phyloP scores from a whole-genome alignment of 129 eudicot species.

The Gnaphalium uliginosum region DNA sequence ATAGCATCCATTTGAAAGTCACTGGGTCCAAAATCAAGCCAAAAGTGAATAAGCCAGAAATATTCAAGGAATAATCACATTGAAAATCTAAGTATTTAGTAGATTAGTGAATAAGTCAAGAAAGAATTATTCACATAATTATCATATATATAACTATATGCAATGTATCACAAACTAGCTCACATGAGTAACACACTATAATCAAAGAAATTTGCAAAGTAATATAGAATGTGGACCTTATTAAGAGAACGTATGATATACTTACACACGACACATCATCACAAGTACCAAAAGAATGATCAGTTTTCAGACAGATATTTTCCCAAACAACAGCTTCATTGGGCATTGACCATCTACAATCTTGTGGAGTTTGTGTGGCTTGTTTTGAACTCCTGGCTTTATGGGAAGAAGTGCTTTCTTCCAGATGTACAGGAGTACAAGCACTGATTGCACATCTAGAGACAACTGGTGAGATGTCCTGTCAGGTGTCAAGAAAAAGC shows the following conservation, averaged over 20 bases:
- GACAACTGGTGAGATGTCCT: slow-evolving; percentile 61
- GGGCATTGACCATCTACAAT: slow-evolving; percentile 36
- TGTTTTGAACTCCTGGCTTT: slow-evolving; percentile 44
- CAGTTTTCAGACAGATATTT: slow-evolving; percentile 39
- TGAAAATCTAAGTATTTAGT: neutral
- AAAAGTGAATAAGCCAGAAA: slow-evolving; percentile 1
- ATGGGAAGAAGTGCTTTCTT: slow-evolving; percentile 59
- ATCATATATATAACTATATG: neutral
- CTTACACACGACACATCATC: slow-evolving; percentile 60
- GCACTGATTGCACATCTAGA: slow-evolving; percentile 44
- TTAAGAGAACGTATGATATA: slow-evolving; percentile 21
- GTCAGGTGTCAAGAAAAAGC: slow-evolving; percentile 25
- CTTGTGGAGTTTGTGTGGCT: slow-evolving; percentile 33
- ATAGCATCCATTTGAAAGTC: neutral
- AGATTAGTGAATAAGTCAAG: neutral
- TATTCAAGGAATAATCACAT: neutral
- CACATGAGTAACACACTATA: slow-evolving; percentile 4
- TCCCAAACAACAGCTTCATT: slow-evolving; percentile 38
- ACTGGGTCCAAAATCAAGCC: slow-evolving; percentile 5
- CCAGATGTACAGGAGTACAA: slow-evolving; percentile 50
- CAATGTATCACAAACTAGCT: slow-evolving; percentile 3
- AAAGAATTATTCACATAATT: neutral
- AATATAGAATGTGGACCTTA: neutral
- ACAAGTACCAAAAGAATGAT: slow-evolving; percentile 39
- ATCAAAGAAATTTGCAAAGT: slow-evolving; percentile 4